Evolutionary conservation across 345 rosid genomes (phyloP), one percentile per base, ranked within the genome.

Genomic region (Barbarea vulgaris): DNA sequence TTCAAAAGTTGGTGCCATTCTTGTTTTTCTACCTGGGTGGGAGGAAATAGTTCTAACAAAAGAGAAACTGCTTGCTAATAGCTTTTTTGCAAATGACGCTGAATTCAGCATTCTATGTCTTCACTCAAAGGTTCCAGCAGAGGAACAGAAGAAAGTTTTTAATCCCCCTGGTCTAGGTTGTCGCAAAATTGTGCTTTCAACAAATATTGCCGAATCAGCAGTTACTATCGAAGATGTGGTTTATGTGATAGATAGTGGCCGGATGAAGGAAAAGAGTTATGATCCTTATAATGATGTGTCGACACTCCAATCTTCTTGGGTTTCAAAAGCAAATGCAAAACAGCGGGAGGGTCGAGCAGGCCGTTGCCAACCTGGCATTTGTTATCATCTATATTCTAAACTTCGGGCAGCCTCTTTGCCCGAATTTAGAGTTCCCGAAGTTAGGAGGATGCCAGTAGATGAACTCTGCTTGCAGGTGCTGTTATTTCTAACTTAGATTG

Each of bases 301-400:
- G 24, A 95, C 99, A 30, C 96, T 95, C 72, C 97, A 87, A 62
- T 85, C 97, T 70, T 84, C 92, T 36, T 95, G 99, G 99, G 81
- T 90, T 21, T 95, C 99, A 18, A 95, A 92, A 82, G 99, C 99
- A 75, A 95, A 89, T 85, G 93, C 97, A 60, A 95, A 84, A 86
- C 99, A 95, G 76, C 81, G 99, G 47, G 97, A 85, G 69, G 99
- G 97, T 27, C 92, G 99, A 74, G 96, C 99, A 57, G 99, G 99
- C 19, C 96, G 98, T 37, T 92, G 96, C 81, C 96, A 83, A 76
- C 88, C 99, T 60, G 99, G 99, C 64, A 80, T 86, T 27, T 95
- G 99, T 75, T 95, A 95, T 81, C 99, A 90, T 87, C 87, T 95
- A 59, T 95, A 79, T 84, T 90, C 99, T 5, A 89, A 87, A 78